phyloP scores from a whole-genome alignment of 2,329 filamentous ascomycete genomes.

The Arthrinium phaeospermum region DNA sequence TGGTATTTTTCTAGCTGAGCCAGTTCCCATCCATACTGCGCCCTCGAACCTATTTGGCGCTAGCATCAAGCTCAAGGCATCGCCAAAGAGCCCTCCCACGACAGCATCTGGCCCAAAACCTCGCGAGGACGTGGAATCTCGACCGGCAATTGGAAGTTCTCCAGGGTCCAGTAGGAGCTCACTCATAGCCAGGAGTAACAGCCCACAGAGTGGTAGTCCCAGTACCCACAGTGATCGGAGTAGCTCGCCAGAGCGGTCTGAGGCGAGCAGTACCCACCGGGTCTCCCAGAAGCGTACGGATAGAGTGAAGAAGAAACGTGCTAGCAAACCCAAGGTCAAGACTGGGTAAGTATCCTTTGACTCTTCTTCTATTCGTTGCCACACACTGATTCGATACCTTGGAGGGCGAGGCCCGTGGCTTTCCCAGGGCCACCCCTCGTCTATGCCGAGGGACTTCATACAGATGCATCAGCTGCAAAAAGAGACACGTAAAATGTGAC shows the following conservation, averaged over 20 bases:
- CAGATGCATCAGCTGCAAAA: conserved; percentile 35
- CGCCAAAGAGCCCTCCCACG: background rate
- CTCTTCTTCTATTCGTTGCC: background rate
- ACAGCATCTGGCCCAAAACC: background rate
- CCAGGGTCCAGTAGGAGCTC: background rate
- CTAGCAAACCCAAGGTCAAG: conserved; percentile 35
- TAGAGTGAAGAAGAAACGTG: conserved; percentile 30
- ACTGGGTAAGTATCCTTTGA: conserved; percentile 29
- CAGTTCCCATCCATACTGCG: background rate
- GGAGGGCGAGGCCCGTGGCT: background rate
- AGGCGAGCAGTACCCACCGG: background rate
- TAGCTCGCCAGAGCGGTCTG: background rate
- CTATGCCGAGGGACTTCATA: background rate
- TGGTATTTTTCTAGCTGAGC: background rate
- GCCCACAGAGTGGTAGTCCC: conserved; percentile 5
- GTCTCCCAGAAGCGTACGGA: background rate
- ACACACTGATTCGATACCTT: conserved; percentile 17
- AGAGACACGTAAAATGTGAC: conserved; percentile 37
- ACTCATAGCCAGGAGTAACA: background rate
- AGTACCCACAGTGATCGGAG: conserved; percentile 21
- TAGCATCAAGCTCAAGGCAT: background rate
- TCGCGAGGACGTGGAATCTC: background rate
- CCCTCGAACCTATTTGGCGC: background rate
- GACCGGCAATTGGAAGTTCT: background rate
- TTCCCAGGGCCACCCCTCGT: background rate